Base-by-base conservation (phyloP, 148 eudicot genomes). In the Heliamphora exappendiculata region DNA sequence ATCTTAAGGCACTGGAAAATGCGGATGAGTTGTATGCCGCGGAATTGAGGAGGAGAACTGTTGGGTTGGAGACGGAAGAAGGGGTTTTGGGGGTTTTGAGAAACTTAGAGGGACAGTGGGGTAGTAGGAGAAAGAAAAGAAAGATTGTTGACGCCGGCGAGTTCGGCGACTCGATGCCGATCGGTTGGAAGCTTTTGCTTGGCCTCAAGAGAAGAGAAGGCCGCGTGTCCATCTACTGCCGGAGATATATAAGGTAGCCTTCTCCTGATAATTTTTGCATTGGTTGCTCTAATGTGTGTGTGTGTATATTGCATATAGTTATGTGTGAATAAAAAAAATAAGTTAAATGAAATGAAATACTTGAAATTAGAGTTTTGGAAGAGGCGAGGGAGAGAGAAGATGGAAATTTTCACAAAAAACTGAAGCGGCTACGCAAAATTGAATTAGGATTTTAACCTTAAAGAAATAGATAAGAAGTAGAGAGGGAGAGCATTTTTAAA, bases 121-220 rank as follows among this genome's bases (percentile, higher is more conserved):
- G 90, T 60, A 85, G 88, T 72, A 53, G 63, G 55, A 83, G 90
- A 69, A 88, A 80, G 90, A 88, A 82, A 75, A 84, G 87, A 45
- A 85, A 80, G 60, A 63, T 88, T 33, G 80, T 88, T 1, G 82
- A 78, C 3, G 88, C 90, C 12, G 70, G 82, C 20, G 80, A 78
- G 39, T 76, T 88, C 26, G 85, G 87, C 3, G 88, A 85, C 44
- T 81, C 82, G 49, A 74, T 88, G 70, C 90, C 90, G 9, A 47
- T 83, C n/a, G 96, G 88, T 19, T 91, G 96, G 96, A 89, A 86
- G 80, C 74, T 89, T 37, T 74, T 89, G 70, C 81, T 91, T 28
- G 86, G 84, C 37, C 67, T 91, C 0, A 81, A 84, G 70, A 81
- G 89, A 53, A 83, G 81, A 16, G 83, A 76, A 16, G 86, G 87